These are phyloP conservation scores for Daedalea quercina DNA, from an alignment of 768 basidiomycete species.

Conservation along the genomic window DNA sequence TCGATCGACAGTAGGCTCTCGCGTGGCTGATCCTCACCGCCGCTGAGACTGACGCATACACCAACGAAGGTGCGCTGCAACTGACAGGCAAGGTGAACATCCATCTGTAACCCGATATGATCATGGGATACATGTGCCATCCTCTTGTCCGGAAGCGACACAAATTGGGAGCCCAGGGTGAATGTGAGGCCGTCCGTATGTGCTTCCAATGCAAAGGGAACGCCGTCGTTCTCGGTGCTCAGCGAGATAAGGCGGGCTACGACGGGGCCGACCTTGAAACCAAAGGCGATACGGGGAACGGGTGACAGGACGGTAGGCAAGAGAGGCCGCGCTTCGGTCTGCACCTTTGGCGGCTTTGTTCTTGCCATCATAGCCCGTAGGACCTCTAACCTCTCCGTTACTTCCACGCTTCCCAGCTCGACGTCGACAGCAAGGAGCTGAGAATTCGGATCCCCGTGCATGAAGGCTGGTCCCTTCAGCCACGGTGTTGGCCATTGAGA, in stretches of 20 bases:
- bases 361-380: constrained; percentile 35
- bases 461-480: constrained; percentile 40
- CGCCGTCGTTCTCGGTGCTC: constrained; percentile 30
- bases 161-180: constrained; percentile 37
- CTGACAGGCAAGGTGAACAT: constrained; percentile 32
- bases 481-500: constrained; percentile 62
- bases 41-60: constrained; percentile 23
- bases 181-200: constrained; percentile 46
- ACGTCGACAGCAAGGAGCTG: constrained; percentile 41
- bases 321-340: constrained; percentile 14
- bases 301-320: constrained; percentile 25
- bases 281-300: constrained; percentile 45
- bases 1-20: constrained; percentile 50
- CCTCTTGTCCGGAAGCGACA: constrained; percentile 17
- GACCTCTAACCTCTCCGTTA: constrained; percentile 50
- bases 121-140: constrained; percentile 24
- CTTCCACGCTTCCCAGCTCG: constrained; percentile 31
- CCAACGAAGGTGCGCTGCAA: constrained; percentile 49
- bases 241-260: constrained; percentile 44
- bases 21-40: constrained; percentile 12
- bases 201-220: constrained; percentile 48
- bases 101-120: constrained; percentile 39
- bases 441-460: constrained; percentile 51
- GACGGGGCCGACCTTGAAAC: constrained; percentile 43
- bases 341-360: constrained; percentile 13